These are phyloP conservation scores for Apostasia ramifera DNA, from an alignment of 106 monocot genomes.

Conservation along the genomic window DNA sequence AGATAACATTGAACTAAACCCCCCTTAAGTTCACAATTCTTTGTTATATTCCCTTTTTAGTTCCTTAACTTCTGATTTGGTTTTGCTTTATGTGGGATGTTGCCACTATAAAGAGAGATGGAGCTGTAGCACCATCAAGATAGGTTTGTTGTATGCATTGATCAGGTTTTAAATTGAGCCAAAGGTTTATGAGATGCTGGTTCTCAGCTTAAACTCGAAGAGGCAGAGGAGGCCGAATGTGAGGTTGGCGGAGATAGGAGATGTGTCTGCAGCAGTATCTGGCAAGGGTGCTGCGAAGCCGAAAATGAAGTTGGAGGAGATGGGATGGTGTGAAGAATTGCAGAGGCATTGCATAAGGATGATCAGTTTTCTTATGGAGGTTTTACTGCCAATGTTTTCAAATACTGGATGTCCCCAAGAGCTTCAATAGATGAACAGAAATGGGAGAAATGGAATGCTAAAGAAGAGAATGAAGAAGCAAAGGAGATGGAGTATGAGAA, in stretches of 20 bases:
- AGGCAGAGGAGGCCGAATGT: conserved; percentile 10
- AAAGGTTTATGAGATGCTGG: background rate
- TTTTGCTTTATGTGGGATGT: too few species aligned
- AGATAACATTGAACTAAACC: too few species aligned
- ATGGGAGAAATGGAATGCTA: conserved; percentile 4
- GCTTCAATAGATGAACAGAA: background rate
- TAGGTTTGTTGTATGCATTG: too few species aligned
- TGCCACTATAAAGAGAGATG: too few species aligned
- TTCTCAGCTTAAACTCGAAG: conserved; percentile 2
- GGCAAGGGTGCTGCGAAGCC: background rate
- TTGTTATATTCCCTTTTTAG: too few species aligned
- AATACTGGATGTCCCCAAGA: too few species aligned
- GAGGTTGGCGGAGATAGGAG: conserved; percentile 4
- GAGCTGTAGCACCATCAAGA: too few species aligned
- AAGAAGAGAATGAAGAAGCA: conserved; percentile 2
- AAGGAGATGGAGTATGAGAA: background rate
- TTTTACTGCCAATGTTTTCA: too few species aligned
- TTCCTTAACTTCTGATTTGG: too few species aligned
- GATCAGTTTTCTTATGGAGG: too few species aligned
- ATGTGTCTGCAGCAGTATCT: background rate
- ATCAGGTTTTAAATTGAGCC: too few species aligned
- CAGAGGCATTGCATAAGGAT: background rate
- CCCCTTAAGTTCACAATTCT: too few species aligned
- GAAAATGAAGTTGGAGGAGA: background rate
- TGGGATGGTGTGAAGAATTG: background rate